These are phyloP conservation scores for Moesziomyces sp. DNA, from an alignment of 1,284 basidiomycete species.

Conservation along the genomic window DNA sequence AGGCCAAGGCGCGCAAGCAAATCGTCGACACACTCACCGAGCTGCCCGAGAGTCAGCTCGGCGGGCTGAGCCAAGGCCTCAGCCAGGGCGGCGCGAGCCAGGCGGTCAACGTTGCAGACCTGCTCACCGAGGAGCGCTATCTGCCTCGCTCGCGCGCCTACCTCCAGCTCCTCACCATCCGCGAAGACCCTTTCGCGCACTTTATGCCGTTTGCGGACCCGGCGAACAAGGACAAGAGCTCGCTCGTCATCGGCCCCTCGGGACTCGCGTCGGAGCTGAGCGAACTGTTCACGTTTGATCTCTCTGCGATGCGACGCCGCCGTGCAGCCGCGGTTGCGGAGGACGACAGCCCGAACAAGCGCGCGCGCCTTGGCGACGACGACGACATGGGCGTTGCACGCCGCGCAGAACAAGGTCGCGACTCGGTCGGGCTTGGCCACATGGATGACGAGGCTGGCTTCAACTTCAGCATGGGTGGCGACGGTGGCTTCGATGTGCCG, in stretches of 20 bases:
- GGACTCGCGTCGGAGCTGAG: slow-evolving; percentile 83
- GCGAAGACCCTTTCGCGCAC: slow-evolving; percentile 83
- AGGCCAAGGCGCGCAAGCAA: slow-evolving; percentile 67
- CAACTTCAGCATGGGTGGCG: slow-evolving; percentile 11
- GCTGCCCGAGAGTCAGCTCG: slow-evolving; percentile 69
- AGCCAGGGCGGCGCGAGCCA: slow-evolving; percentile 74
- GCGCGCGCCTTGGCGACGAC: slow-evolving; percentile 41
- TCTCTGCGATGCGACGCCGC: slow-evolving; percentile 68
- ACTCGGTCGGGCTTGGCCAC: slow-evolving; percentile 45
- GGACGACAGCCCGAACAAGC: slow-evolving; percentile 62
- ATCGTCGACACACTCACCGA: slow-evolving; percentile 71
- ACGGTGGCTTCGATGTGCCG: slow-evolving; percentile 25
- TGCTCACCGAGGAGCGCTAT: slow-evolving; percentile 78
- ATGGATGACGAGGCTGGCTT: slow-evolving; percentile 26
- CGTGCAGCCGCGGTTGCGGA: slow-evolving; percentile 67
- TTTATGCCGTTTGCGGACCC: slow-evolving; percentile 75
- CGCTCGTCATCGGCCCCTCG: slow-evolving; percentile 78
- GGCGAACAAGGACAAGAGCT: slow-evolving; percentile 75
- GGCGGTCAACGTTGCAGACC: slow-evolving; percentile 76
- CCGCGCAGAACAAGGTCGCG: slow-evolving; percentile 27
- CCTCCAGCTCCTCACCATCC: slow-evolving; percentile 83
- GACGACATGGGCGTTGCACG: slow-evolving; percentile 44
- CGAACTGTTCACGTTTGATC: slow-evolving; percentile 84
- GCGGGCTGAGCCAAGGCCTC: slow-evolving; percentile 38
- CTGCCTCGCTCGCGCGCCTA: slow-evolving; percentile 83